Conservation (phyloP, 345 rosid species). For the Theobroma cacao region DNA sequence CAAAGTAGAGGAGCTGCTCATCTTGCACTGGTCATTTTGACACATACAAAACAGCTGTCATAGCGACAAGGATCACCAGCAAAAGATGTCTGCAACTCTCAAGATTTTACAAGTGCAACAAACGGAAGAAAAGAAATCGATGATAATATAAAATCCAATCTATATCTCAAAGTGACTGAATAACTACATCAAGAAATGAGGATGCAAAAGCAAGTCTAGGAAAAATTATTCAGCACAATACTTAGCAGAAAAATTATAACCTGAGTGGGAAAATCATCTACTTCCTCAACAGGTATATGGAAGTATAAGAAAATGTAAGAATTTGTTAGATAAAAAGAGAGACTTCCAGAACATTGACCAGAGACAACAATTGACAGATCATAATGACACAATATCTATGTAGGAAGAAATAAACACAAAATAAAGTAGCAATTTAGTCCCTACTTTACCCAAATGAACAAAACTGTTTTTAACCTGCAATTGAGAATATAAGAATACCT, state of each 20-base stretch:
- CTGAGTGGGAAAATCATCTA: not conserved
- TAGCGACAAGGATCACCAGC: slow-evolving; percentile 14
- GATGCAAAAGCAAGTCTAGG: not conserved
- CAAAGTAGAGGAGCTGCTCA: slow-evolving; percentile 16
- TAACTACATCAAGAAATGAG: not conserved
- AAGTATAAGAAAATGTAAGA: not conserved
- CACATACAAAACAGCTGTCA: slow-evolving; percentile 19
- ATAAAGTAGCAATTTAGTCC: not conserved
- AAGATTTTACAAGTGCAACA: slow-evolving; percentile 24
- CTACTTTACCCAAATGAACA: not conserved
- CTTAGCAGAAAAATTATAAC: not conserved
- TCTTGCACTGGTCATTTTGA: slow-evolving; percentile 18
- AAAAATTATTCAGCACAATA: slow-evolving; percentile 6
- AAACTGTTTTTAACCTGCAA: not conserved
- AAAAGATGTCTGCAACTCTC: slow-evolving; percentile 31
- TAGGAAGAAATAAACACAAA: not conserved
- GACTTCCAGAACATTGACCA: not conserved
- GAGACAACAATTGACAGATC: not conserved
- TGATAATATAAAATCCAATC: slow-evolving; percentile 10
- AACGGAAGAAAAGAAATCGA: slow-evolving; percentile 7
- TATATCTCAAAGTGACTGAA: slow-evolving; percentile 12
- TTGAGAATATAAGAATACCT: not conserved
- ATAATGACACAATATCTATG: not conserved
- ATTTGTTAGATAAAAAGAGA: not conserved
- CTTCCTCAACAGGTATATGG: not conserved